Percentiles rank a stretch among this genome's conserved stretches.
Conservation (phyloP, 768 basidiomycete species). For the Mycena galopus region DNA sequence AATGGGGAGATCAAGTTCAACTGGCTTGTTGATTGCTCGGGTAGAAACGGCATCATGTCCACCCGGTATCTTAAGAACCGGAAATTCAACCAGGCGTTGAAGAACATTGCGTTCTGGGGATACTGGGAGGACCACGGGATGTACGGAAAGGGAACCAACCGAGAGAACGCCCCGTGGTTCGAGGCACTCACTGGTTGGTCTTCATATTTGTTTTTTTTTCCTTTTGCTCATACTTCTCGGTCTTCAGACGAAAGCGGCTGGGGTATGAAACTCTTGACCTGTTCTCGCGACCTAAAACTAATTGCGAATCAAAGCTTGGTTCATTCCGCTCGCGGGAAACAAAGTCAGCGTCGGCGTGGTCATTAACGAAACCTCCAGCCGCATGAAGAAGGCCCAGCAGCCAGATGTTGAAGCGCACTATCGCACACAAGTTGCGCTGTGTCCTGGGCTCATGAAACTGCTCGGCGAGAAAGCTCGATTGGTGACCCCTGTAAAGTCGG, state of each 20-base stretch:
- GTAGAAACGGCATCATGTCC: conserved; percentile 70
- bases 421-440: conserved; percentile 42
- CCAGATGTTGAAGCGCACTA: too few relatives aligned
- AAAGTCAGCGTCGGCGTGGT: conserved; percentile 65
- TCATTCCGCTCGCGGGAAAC: conserved; percentile 66
- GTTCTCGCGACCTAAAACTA: too few relatives aligned
- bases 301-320: too few relatives aligned
- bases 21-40: conserved; percentile 73
- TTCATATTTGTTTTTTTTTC: too few relatives aligned
- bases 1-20: too few relatives aligned
- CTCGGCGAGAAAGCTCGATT: too few relatives aligned
- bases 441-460: too few relatives aligned
- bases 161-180: conserved; percentile 63
- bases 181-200: conserved; percentile 52
- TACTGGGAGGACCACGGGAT: conserved; percentile 68
- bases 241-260: conserved; percentile 63
- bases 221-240: too few relatives aligned
- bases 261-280: too few relatives aligned
- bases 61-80: conserved; percentile 67
- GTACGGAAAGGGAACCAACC: conserved; percentile 55
- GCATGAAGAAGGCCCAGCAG: conserved; percentile 47
- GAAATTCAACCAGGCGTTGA: conserved; percentile 57
- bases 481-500: too few relatives aligned
- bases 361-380: conserved; percentile 54
- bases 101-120: conserved; percentile 76